These are phyloP conservation scores for Verticillium tricorpus DNA, from an alignment of 2,329 filamentous ascomycete genomes.

Conservation along the genomic window DNA sequence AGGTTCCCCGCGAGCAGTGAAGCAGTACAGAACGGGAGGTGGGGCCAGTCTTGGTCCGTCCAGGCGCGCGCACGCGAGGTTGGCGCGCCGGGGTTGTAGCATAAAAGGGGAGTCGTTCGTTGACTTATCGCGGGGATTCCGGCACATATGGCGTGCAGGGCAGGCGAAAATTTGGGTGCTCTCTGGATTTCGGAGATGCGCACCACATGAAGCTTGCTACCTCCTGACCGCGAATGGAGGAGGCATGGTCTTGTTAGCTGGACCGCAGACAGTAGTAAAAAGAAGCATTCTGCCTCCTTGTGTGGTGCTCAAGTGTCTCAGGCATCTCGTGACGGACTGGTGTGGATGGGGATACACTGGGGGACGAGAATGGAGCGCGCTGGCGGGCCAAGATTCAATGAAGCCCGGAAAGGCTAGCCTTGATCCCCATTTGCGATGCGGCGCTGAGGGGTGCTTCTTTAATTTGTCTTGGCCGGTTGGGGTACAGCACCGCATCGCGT, in stretches of 20 bases:
- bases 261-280: neutral
- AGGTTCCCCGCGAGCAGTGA: constrained; percentile 15
- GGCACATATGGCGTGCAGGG: neutral
- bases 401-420: neutral
- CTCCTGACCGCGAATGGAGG: neutral
- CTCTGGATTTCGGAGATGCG: neutral
- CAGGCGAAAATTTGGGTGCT: neutral
- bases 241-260: neutral
- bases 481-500: neutral
- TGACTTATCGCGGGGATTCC: neutral
- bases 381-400: no score
- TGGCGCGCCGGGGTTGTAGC: neutral
- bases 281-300: neutral
- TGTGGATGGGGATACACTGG: no score
- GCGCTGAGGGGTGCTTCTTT: neutral
- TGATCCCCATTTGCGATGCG: neutral
- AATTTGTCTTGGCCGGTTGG: neutral
- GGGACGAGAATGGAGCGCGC: no score
- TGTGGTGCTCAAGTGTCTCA: no score
- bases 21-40: neutral
- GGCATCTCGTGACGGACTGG: no score
- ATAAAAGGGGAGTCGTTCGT: neutral
- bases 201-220: neutral
- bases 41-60: neutral
- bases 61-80: neutral